Evolutionary conservation across 73 alveolate species (phyloP).

Genomic region (Tetrahymena elliotti): DNA sequence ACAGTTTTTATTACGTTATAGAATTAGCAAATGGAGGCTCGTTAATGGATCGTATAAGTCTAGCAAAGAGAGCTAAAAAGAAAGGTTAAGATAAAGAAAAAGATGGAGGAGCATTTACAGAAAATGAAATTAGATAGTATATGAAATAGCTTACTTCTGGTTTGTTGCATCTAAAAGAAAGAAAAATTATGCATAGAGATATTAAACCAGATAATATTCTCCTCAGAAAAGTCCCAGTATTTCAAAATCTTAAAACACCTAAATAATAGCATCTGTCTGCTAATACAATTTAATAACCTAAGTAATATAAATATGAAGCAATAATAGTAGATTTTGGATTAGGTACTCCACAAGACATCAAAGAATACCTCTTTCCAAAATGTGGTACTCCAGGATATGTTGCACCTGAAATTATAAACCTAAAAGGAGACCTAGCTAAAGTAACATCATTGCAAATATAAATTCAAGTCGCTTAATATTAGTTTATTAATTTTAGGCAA

Average conservation of each 20-base stretch:
- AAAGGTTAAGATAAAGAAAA: not conserved
- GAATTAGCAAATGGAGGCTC: not conserved
- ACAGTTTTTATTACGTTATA: not conserved
- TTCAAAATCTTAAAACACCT: not conserved
- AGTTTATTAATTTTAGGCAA: not conserved
- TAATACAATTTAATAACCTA: not conserved
- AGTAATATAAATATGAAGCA: not conserved
- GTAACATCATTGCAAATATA: not conserved
- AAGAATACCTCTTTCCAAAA: not conserved
- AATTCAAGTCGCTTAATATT: not conserved
- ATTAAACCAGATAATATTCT: not conserved
- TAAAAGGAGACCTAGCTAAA: not conserved
- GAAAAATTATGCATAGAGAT: not conserved
- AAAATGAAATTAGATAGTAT: not conserved
- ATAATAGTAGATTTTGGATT: not conserved
- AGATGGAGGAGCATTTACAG: not conserved
- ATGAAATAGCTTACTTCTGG: not conserved
- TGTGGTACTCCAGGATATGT: not conserved
- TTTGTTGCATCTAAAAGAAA: not conserved
- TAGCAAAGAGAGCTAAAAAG: not conserved
- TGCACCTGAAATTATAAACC: not conserved
- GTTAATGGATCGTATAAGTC: not conserved
- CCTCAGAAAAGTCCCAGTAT: not conserved
- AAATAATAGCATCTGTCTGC: not conserved
- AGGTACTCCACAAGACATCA: not conserved